A percentile compares a stretch with the other conserved stretches of the same genome.
Evolutionary conservation across 495 filamentous ascomycete genomes (phyloP).

Genomic region (Podospora anserina): DNA sequence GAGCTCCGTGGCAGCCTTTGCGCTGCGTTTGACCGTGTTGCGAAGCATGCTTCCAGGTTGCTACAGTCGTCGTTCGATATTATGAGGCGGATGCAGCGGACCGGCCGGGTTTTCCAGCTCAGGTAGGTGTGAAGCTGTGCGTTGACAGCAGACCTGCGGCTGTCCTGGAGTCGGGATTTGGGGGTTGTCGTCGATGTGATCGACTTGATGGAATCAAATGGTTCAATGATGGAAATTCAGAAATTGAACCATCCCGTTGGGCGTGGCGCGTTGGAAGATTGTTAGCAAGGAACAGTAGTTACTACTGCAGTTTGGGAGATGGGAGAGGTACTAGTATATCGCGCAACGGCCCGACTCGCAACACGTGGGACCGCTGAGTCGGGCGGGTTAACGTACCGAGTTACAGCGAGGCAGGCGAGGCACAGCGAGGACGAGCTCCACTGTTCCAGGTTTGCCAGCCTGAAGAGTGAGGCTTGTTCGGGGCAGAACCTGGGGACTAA

Average conservation of each 20-base stretch:
- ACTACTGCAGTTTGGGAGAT: not conserved
- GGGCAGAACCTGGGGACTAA: constrained; percentile 14
- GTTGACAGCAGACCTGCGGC: constrained; percentile 14
- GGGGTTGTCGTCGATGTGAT: not conserved
- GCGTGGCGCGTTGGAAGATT: not conserved
- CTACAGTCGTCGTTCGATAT: not conserved
- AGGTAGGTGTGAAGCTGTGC: not conserved
- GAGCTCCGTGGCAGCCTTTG: constrained; percentile 67
- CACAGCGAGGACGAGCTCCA: not conserved
- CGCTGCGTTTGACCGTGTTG: constrained; percentile 46
- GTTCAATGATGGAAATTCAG: not conserved
- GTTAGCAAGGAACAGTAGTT: not conserved
- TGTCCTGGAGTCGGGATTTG: not conserved
- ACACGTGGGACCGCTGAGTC: constrained; percentile 8
- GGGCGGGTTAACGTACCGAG: constrained; percentile 10
- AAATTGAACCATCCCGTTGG: not conserved
- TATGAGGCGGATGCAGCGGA: not conserved
- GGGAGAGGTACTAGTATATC: not conserved
- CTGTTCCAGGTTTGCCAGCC: constrained; percentile 17
- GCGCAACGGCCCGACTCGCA: constrained; percentile 6
- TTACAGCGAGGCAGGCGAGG: not conserved
- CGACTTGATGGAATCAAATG: not conserved
- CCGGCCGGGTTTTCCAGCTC: too few species aligned
- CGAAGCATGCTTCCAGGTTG: constrained; percentile 43
- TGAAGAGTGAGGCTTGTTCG: not conserved